Conservation (phyloP, 805 yeast species). For the Myxozyma mucilagina region DNA sequence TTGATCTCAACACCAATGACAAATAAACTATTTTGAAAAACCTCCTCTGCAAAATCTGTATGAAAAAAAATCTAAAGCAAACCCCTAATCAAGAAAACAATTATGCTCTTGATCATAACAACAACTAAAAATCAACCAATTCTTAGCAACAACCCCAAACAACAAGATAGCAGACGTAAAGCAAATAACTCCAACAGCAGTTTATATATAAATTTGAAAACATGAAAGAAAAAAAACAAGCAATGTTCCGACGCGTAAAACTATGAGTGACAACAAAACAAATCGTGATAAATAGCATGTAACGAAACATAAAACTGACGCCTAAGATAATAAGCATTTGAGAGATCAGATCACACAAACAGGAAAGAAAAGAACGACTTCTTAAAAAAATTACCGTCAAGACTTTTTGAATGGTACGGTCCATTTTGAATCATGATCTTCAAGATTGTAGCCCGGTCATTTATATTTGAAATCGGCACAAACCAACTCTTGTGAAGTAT, state of each 20-base stretch:
- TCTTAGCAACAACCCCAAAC: background rate
- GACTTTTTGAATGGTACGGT: no score
- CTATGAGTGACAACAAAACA: background rate
- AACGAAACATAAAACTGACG: background rate
- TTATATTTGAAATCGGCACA: slow-evolving; percentile 24
- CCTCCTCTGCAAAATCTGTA: background rate
- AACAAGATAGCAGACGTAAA: background rate
- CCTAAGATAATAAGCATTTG: no score
- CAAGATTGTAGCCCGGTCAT: no score
- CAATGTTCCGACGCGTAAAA: background rate
- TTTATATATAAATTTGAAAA: background rate
- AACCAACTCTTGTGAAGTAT: slow-evolving; percentile 29
- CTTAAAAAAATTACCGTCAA: no score
- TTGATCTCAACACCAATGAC: background rate
- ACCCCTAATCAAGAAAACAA: background rate
- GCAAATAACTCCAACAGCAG: background rate
- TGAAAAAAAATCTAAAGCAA: background rate
- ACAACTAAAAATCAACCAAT: background rate
- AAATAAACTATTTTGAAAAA: background rate
- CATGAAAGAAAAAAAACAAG: background rate
- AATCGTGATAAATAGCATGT: background rate
- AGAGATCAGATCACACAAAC: no score
- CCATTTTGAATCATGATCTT: background rate
- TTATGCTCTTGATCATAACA: background rate
- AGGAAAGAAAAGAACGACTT: background rate